Percentiles rank a stretch among this genome's conserved stretches.
These are phyloP conservation scores for Pythium aphanidermatum DNA, from an alignment of 352 stramenopile genomes.

Conservation along the genomic window DNA sequence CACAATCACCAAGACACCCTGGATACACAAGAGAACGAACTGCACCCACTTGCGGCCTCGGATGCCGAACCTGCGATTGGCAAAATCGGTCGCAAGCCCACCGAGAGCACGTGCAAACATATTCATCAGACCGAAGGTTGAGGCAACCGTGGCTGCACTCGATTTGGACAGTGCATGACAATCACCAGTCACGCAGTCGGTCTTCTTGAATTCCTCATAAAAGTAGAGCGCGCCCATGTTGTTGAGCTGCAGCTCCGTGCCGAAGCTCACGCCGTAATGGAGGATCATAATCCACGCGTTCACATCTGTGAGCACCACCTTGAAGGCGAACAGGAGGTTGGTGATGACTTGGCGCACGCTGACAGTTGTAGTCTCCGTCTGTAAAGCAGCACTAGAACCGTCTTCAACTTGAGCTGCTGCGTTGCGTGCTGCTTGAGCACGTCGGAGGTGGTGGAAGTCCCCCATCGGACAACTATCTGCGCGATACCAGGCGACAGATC, in stretches of 20 bases:
- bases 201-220: slow-evolving; percentile 80
- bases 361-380: too few species aligned
- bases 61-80: slow-evolving; percentile 86
- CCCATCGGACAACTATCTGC: slow-evolving; percentile 90
- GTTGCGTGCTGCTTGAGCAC: slow-evolving; percentile 37
- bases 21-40: slow-evolving; percentile 61
- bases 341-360: slow-evolving; percentile 4
- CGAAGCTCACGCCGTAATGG: slow-evolving; percentile 93
- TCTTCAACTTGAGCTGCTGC: slow-evolving; percentile 1
- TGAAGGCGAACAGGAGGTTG: slow-evolving; percentile 31
- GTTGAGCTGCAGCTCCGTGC: slow-evolving; percentile 94
- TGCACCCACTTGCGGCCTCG: slow-evolving; percentile 84
- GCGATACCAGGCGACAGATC: slow-evolving; percentile 63
- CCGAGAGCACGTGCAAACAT: slow-evolving; percentile 88
- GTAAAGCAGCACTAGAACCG: not conserved
- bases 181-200: slow-evolving; percentile 28
- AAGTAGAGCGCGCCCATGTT: slow-evolving; percentile 94
- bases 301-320: slow-evolving; percentile 63
- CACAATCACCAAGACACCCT: slow-evolving; percentile 83
- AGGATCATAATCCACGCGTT: slow-evolving; percentile 92
- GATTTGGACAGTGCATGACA: slow-evolving; percentile 49
- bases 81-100: slow-evolving; percentile 79
- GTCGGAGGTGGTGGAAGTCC: slow-evolving; percentile 86
- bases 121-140: slow-evolving; percentile 94
- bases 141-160: slow-evolving; percentile 81